Conservation (phyloP, 2,329 filamentous ascomycete genomes). For the Dactylellina drechsleri region DNA sequence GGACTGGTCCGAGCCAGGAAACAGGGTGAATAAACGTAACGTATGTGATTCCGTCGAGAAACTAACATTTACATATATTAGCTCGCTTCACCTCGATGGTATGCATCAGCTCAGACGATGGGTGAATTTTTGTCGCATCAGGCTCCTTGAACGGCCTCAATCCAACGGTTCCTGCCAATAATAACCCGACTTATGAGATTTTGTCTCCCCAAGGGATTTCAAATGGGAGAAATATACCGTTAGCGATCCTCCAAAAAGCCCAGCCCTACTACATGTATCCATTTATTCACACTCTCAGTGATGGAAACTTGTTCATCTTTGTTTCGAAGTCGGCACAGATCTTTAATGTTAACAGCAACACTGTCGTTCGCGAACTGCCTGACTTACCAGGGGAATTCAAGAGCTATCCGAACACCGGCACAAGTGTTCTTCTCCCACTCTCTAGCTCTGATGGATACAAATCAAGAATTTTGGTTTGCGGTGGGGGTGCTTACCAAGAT, state of each 20-base stretch:
- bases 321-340: constrained; percentile 68
- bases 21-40: constrained; percentile 60
- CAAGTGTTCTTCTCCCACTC: constrained; percentile 69
- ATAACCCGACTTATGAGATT: constrained; percentile 73
- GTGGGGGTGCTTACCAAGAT: constrained; percentile 71
- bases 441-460: constrained; percentile 67
- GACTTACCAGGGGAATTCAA: constrained; percentile 69
- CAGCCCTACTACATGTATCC: constrained; percentile 72
- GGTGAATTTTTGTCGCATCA: constrained; percentile 70
- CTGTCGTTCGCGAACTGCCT: constrained; percentile 64
- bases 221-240: constrained; percentile 64
- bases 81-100: constrained; percentile 69
- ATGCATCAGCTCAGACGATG: constrained; percentile 71
- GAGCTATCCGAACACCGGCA: constrained; percentile 71
- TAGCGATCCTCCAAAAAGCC: constrained; percentile 69
- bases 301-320: constrained; percentile 70
- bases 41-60: background rate
- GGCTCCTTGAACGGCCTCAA: constrained; percentile 71
- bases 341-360: constrained; percentile 66
- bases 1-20: constrained; percentile 68
- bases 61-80: background rate
- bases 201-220: constrained; percentile 66
- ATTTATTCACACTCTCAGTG: constrained; percentile 69
- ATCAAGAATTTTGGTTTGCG: constrained; percentile 69
- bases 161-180: constrained; percentile 67